Conservation (phyloP, 176 grass and related monocot genomes). For the Oryza nivara region DNA sequence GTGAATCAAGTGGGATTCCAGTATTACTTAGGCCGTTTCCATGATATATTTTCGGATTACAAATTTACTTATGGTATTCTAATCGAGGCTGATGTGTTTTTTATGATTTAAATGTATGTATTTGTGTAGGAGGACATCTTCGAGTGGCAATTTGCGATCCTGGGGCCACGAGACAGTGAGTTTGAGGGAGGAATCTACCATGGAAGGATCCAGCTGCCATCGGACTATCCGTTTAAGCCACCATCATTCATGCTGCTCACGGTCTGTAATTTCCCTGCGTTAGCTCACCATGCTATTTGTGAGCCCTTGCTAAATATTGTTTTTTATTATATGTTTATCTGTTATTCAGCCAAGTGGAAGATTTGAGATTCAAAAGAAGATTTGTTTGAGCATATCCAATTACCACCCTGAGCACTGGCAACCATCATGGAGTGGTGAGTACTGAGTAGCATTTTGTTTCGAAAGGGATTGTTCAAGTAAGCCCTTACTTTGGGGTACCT, state of each 20-base stretch:
- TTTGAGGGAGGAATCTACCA: constrained; percentile 99
- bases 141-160: constrained; percentile 98
- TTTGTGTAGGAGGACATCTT: constrained; percentile 87
- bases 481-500: background rate
- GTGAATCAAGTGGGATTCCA: background rate
- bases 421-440: constrained; percentile 98
- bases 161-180: constrained; percentile 82
- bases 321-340: constrained; percentile 11
- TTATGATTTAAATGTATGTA: constrained; percentile 1
- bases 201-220: constrained; percentile 90
- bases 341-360: constrained; percentile 87
- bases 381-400: constrained; percentile 99
- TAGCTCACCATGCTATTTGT: background rate
- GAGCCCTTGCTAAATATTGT: constrained; percentile 8
- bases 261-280: constrained; percentile 41
- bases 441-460: constrained; percentile 29
- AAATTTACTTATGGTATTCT: background rate
- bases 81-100: background rate
- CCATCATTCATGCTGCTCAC: constrained; percentile 96
- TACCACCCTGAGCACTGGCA: constrained; percentile 99
- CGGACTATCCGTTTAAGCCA: constrained; percentile 94
- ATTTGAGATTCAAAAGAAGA: constrained; percentile 97
- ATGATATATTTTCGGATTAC: background rate
- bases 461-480: background rate
- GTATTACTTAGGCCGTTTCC: background rate